Conservation (phyloP, 257 asterid genomes). For the Solanum paucissectum region DNA sequence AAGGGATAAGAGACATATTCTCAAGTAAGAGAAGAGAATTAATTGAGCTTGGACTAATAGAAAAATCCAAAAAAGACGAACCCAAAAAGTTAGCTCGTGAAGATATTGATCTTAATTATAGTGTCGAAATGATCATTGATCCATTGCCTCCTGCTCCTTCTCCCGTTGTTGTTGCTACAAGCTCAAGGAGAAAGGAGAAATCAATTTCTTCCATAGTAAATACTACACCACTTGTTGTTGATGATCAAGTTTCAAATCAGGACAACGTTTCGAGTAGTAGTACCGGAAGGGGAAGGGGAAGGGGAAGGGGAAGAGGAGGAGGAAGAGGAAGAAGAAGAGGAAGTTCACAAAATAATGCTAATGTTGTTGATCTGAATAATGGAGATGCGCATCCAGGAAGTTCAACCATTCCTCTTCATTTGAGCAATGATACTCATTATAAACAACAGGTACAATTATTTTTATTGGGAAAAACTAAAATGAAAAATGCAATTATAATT, state of each 20-base stretch:
- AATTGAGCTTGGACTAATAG: not conserved
- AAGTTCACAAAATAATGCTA: not conserved
- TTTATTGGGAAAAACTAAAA: not conserved
- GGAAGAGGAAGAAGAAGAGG: slow-evolving; percentile 2
- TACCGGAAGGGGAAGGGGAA: not conserved
- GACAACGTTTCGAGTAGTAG: not conserved
- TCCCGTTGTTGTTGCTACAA: too few species aligned
- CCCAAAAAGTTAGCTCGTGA: not conserved
- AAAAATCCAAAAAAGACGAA: not conserved
- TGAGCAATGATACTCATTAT: not conserved
- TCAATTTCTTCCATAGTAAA: slow-evolving; percentile 1
- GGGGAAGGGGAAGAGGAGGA: not conserved
- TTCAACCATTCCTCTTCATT: not conserved
- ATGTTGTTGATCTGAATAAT: not conserved
- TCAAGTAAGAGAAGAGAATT: not conserved
- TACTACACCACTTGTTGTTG: not conserved
- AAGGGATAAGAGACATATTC: not conserved
- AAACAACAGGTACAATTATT: not conserved
- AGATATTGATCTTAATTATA: not conserved
- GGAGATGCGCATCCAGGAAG: not conserved
- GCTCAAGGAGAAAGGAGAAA: slow-evolving; percentile 2
- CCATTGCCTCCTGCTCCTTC: not conserved
- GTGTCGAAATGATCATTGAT: not conserved
- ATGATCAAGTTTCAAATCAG: not conserved
- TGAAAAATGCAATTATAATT: not conserved